Percentiles rank a stretch among this genome's conserved stretches.
These are phyloP conservation scores for Suillus clintonianus DNA, from an alignment of 768 basidiomycete genomes.

Conservation along the genomic window DNA sequence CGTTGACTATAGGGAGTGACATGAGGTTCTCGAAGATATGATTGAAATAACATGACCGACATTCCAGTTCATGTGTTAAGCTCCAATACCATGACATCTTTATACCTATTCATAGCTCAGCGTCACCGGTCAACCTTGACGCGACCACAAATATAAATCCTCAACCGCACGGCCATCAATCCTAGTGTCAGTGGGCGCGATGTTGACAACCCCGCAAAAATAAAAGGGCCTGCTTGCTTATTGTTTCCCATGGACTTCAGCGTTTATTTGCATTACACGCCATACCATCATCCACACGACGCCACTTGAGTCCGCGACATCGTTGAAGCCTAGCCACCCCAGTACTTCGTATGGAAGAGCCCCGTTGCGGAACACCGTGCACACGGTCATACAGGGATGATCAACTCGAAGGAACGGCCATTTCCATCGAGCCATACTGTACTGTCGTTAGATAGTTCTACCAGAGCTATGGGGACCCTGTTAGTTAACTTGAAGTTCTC, in stretches of 20 bases:
- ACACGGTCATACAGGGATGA: conserved; percentile 40
- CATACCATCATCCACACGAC: conserved; percentile 63
- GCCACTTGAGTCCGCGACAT: conserved; percentile 48
- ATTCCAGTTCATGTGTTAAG: conserved; percentile 55
- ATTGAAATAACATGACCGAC: conserved; percentile 18
- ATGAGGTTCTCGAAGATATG: neutral
- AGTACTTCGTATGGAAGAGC: conserved; percentile 44
- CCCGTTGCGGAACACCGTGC: conserved; percentile 34
- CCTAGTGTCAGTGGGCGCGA: conserved; percentile 49
- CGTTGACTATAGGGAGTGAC: neutral
- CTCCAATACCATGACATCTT: conserved; percentile 52
- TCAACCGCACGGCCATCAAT: conserved; percentile 45
- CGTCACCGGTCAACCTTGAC: neutral
- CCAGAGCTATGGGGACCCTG: conserved; percentile 37
- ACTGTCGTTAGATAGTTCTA: conserved; percentile 32
- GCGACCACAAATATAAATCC: neutral
- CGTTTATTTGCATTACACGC: conserved; percentile 57
- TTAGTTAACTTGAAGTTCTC: neutral
- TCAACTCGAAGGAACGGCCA: conserved; percentile 52
- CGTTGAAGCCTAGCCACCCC: too few relatives aligned
- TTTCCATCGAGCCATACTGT: conserved; percentile 48
- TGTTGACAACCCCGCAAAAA: conserved; percentile 27
- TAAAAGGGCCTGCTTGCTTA: conserved; percentile 19
- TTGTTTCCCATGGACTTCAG: conserved; percentile 51
- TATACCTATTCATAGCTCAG: conserved; percentile 38